These are phyloP conservation scores for Hemisphaericaspora subhashii DNA, from an alignment of 1,139 yeast genomes.

Conservation along the genomic window DNA sequence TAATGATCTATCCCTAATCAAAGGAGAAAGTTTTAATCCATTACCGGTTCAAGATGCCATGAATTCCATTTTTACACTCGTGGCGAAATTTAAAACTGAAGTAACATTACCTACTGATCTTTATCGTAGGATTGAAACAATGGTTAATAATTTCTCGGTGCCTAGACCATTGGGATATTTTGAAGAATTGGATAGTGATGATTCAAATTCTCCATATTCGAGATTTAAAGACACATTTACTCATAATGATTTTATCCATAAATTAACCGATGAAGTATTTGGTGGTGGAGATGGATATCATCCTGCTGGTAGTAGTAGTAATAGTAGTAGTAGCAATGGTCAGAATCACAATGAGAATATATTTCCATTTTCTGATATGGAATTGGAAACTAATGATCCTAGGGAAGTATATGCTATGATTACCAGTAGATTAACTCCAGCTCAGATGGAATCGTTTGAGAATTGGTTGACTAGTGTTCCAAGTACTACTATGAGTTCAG, in stretches of 20 bases:
- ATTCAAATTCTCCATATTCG: slow-evolving; percentile 3
- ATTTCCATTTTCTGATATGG: slow-evolving; percentile 2
- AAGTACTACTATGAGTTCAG: neutral
- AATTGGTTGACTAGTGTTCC: slow-evolving; percentile 3
- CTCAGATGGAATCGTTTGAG: slow-evolving; percentile 7
- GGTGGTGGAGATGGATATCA: neutral
- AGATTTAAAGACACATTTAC: slow-evolving; percentile 1
- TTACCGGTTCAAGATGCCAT: slow-evolving; percentile 6
- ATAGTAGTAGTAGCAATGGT: neutral
- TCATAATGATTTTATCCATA: slow-evolving; percentile 4
- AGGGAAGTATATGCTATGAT: slow-evolving; percentile 4
- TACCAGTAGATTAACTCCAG: slow-evolving; percentile 6
- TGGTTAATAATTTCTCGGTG: slow-evolving; percentile 6
- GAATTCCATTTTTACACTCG: slow-evolving; percentile 9
- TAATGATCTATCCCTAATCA: slow-evolving; percentile 12
- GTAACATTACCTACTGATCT: slow-evolving; percentile 9
- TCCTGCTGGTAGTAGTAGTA: neutral
- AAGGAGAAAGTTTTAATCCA: slow-evolving; percentile 6
- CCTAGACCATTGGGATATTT: slow-evolving; percentile 7
- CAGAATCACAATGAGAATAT: neutral
- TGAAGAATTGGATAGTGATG: slow-evolving; percentile 5
- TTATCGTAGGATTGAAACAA: slow-evolving; percentile 11
- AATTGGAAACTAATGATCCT: slow-evolving; percentile 6
- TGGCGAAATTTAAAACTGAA: slow-evolving; percentile 12
- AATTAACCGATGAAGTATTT: slow-evolving; percentile 1